Base-by-base conservation (phyloP, 2,329 filamentous ascomycete genomes). In the Chaetothyriales sp. region DNA sequence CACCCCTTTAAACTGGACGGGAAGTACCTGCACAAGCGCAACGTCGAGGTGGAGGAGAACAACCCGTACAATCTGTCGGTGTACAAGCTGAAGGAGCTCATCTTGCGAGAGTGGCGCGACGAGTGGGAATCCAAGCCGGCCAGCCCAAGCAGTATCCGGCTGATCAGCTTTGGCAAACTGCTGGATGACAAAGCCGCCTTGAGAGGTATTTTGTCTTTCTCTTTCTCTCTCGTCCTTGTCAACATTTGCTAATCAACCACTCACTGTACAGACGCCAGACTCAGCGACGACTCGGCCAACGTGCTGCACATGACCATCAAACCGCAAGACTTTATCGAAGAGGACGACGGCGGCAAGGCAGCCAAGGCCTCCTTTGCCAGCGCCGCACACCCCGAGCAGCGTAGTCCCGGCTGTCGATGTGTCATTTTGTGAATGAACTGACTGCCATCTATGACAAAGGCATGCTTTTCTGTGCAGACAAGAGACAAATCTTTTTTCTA, bases 271-370 rank as follows among this genome's bases (percentile, higher is more conserved):
- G 88, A 89, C 59, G 89, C 86, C 63, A 84, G 81, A 55, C 88
- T 94, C 64, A 85, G 80, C 63, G 74, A 75, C 28, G 83, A 88
- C 56, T 73, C 76, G 9, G 80, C 86, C 6, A 94, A 94, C 60
- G 86, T 94, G 25, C 82, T 95, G n/a, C 89, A 95, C 68, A 94
- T 95, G 88, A 90, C 86, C 5, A 82, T 95, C 61, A 85, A 86
- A 61, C 89, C 89, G 2, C 84, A 89, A 64, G 87, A 94, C 64
- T 77, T 85, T 43, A 73, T 90, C 55, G 83, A 94, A 58, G 88
- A 66, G 63, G 82, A 86, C 61, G 84, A 87, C 60, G 33, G 33
- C 13, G 81, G 84, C 52, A 84, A 83, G 64, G 77, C 78, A 33
- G 76, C 77, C 53, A 85, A 83, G 66, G 61, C 58, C 33, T 52